Evolutionary conservation across 176 grass and related monocot species (phyloP), one percentile per base, ranked within the genome.

Genomic region (Secale cereale): DNA sequence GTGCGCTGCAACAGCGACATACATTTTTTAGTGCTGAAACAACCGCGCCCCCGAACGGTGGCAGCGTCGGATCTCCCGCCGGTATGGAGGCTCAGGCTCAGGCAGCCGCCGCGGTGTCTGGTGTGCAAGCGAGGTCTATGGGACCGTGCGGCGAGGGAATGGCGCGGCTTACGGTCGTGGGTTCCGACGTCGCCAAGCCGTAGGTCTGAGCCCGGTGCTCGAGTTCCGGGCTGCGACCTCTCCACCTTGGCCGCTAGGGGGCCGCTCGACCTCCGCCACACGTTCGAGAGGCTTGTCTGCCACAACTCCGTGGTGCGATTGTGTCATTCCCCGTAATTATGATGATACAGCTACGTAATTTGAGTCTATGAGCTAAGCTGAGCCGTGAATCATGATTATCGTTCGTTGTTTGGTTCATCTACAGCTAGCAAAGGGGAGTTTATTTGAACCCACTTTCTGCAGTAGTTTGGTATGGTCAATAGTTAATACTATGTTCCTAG

Each of bases 291-390:
- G 64, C 78, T 98, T 35, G 54, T 94, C 70, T 95, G 97, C 67
- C 88, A 91, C 81, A 89, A 95, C 87, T 98, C 93, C 36, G 95
- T 89, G 81, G 97, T 98, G 82, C 87, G 83, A 28, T 78, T 22
- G 65, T 59, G 20, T 9, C 19, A 36, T 15, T 26, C 28, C 57
- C 46, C 61, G 7, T 85, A 77, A 67, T 56, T 57, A 22, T 65
- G 59, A 52, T 62, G 37, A 10, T n/a, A 61, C 56, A 63, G 8
- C 22, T 39, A 40, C 2, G 40, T 63, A 67, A 25, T 65, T 83
- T 16, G 6, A 29, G 40, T 46, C 40, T 46, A 61, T 52, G 9
- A 45, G 11, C 43, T 59, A 66, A 46, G 52, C 25, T 74, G 35
- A 66, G 68, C 46, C 83, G 43, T 65, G 45, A 79, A 25, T 73